A percentile compares a stretch with the other conserved stretches of the same genome.
Conservation (phyloP, 768 basidiomycete genomes). For the Lentinula sp. region DNA sequence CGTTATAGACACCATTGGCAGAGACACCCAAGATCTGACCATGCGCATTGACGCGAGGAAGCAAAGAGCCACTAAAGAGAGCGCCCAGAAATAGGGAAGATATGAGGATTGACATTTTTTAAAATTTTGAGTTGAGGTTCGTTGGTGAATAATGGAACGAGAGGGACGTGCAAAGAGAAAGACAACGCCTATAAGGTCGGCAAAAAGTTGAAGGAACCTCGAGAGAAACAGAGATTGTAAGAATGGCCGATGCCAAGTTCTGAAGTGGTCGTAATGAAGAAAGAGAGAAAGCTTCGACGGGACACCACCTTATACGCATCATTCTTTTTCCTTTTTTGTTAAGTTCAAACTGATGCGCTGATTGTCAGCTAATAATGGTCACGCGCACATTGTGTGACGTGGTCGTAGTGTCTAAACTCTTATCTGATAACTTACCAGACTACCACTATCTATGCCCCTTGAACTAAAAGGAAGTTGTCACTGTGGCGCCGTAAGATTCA, state of each 20-base stretch:
- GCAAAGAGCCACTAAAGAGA: background rate
- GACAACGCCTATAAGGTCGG: background rate
- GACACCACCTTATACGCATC: background rate
- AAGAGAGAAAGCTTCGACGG: background rate
- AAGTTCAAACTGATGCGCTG: background rate
- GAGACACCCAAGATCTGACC: slow-evolving; percentile 15
- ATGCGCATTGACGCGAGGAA: slow-evolving; percentile 11
- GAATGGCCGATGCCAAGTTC: background rate
- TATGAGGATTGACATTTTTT: background rate
- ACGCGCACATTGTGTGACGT: background rate
- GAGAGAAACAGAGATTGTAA: background rate
- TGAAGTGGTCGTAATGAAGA: background rate
- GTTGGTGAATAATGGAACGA: background rate
- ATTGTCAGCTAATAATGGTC: background rate
- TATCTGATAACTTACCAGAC: background rate
- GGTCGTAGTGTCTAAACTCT: background rate
- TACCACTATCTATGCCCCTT: slow-evolving; percentile 42
- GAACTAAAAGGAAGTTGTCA: slow-evolving; percentile 52
- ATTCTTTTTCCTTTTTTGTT: background rate
- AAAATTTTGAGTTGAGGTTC: background rate
- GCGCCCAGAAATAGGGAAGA: background rate
- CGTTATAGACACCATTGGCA: slow-evolving; percentile 9
- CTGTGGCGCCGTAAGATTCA: slow-evolving; percentile 45
- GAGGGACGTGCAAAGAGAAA: background rate
- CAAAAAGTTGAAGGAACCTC: background rate